Evolutionary conservation across 225 moss, liverwort and hornwort species (phyloP).

Genomic region (Neckera pumila): DNA sequence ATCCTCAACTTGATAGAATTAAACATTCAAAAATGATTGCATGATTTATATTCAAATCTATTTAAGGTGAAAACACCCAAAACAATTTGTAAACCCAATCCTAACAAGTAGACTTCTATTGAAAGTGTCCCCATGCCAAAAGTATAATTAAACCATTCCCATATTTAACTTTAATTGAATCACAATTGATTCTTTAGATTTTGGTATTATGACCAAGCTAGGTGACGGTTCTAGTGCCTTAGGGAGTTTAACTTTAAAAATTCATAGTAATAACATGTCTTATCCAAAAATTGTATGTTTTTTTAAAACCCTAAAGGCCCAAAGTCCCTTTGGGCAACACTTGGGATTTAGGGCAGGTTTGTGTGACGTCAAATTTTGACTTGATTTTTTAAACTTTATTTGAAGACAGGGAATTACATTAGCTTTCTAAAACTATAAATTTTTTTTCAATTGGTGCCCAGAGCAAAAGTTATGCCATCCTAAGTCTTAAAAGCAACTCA

Average conservation of each 20-base stretch:
- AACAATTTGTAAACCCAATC: accelerated
- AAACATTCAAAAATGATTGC: neutral
- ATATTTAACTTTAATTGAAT: no score
- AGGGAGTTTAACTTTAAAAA: neutral
- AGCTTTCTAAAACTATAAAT: no score
- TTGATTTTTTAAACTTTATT: no score
- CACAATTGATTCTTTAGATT: accelerated
- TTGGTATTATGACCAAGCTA: no score
- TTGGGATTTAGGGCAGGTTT: no score
- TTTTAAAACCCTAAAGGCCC: no score
- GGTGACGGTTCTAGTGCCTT: accelerated
- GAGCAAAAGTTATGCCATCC: no score
- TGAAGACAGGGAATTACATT: no score
- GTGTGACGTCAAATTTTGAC: no score
- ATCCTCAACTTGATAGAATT: neutral
- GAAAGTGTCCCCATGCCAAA: neutral
- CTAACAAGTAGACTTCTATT: neutral
- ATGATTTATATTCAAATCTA: neutral
- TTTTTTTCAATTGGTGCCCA: no score
- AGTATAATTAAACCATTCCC: neutral
- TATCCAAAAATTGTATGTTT: neutral
- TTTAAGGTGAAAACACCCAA: neutral
- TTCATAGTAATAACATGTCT: neutral
- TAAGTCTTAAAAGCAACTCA: no score
- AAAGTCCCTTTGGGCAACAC: no score